Evolutionary conservation across 2,329 filamentous ascomycete genomes (phyloP).

Genomic region (Arthrobotrys sphaeroides): DNA sequence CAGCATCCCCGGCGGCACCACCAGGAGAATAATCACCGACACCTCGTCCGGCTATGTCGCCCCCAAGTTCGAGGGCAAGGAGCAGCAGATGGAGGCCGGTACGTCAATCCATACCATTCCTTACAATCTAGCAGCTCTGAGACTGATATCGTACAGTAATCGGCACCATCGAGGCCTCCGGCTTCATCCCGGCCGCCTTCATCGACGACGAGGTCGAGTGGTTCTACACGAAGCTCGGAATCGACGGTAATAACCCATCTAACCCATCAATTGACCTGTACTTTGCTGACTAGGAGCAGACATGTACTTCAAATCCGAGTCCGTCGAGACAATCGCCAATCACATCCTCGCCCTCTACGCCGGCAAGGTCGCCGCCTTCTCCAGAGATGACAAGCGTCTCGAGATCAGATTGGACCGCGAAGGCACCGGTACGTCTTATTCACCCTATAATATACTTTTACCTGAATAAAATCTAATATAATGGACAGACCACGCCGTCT

Average conservation of each 20-base stretch:
- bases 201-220: constrained; percentile 87
- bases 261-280: neutral
- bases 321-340: constrained; percentile 79
- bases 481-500: constrained; percentile 92
- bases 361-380: constrained; percentile 92
- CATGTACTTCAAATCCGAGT: constrained; percentile 58
- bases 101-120: too few species aligned
- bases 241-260: constrained; percentile 70
- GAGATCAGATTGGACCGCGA: constrained; percentile 98
- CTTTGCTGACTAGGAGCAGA: constrained; percentile 40
- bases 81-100: constrained; percentile 76
- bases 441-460: neutral
- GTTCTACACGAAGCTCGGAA: constrained; percentile 98
- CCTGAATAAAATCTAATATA: neutral
- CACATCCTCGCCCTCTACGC: constrained; percentile 97
- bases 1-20: constrained; percentile 65
- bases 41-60: constrained; percentile 94
- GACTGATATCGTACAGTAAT: constrained; percentile 71
- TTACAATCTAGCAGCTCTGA: too few species aligned
- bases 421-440: constrained; percentile 63
- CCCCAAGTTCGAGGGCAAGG: constrained; percentile 91
- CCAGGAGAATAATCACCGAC: constrained; percentile 76
- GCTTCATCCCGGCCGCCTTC: constrained; percentile 85
- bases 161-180: constrained; percentile 78
- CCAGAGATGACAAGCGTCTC: constrained; percentile 89